Base-by-base conservation (phyloP, 2,329 filamentous ascomycete genomes). In the Pseudopithomyces maydicus region DNA sequence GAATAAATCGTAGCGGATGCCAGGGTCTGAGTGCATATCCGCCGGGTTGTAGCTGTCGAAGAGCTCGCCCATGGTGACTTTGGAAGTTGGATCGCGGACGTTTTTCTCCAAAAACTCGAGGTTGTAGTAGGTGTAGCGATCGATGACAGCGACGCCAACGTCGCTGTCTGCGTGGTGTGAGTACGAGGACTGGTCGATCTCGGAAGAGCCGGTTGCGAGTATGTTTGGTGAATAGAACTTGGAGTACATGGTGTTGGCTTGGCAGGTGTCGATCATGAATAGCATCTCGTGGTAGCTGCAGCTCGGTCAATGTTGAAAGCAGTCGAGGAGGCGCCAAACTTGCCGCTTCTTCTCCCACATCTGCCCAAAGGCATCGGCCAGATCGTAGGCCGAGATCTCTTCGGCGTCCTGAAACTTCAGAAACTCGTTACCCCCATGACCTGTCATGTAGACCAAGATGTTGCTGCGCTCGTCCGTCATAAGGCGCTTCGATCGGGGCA, bases 211-310 rank as follows among this genome's bases (percentile, higher is more conserved):
- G 0, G 96, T 99, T 0, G 95, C 95, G 70, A 99, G 92, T 69
- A 99, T 97, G 72, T 98, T 98, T 46, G 94, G 94, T 5, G 92
- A 96, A 81, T 99, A 99, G 72, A 99, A 91, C 69, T 97, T 94
- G 74, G 89, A 94, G 80, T 97, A 99, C 92, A 99, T 97, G 32
- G 95, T 99, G 77, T 99, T 99, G 54, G 95, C 95, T 80, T 99
- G 95, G 80, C 95, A 99, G 0, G 95, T 99, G 77, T 99, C 95
- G 78, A 99, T 99, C 95, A 99, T 99, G 82, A 99, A 99, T 56
- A 99, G 86, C 66, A 99, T 88, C 78, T 99, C 95, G 75, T 98
- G 91, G 78, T 98, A 99, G 74, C 89, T 90, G 63, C 20, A 39
- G 12, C 3, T 23, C 15, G 5, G 22, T 61, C 29, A 58, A 49